Base-by-base conservation (phyloP, 768 basidiomycete genomes). In the Suillus subluteus region DNA sequence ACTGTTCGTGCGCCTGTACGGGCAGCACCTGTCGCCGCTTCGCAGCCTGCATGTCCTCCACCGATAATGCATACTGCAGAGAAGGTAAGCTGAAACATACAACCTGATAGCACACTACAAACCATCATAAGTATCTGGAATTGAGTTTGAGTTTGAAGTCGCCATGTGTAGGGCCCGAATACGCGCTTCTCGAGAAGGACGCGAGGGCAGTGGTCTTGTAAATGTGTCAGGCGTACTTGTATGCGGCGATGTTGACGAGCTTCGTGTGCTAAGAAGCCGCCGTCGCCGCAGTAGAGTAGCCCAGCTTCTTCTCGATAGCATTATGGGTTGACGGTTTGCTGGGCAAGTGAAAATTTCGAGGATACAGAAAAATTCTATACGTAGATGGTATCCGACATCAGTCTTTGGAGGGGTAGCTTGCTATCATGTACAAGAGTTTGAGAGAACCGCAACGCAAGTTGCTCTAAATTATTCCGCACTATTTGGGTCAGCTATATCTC, bases 11-110 rank as follows among this genome's bases (percentile, higher is more conserved):
- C 94, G 1, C 95, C 94, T 0, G 90, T 86, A 55, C 95, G 83
- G 1, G 95, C 94, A 18, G 95, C 85, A 3, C 91, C 95, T 6
- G 94, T 87, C 0, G 95, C 95, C 1, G 95, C 95, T 75, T 97
- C 95, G 71, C 93, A 95, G 1, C 95, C 95, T 38, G 95, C 95
- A 81, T 97, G 95, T 4, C 95, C 95, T 4, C 91, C 95, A 35
- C 95, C 95, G 70, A 97, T 93, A 38, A 97, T 84, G 71, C 94
- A 94, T 0, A 95, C 93, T 87, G 26, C 68, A 21, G 75, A 83
- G 59, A 79, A 79, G 69, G 82, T 84, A 9, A 86, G 75, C 82
- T 80, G 64, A 37, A 44, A 6, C 66, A 6, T 65, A n/a, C 9
- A 67, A 37, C 66, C n/a, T 48, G 56, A 35, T 23, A 11, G 59